Evolutionary conservation across 73 alveolate genomes (phyloP).

Genomic region (Stentor roeselii): DNA sequence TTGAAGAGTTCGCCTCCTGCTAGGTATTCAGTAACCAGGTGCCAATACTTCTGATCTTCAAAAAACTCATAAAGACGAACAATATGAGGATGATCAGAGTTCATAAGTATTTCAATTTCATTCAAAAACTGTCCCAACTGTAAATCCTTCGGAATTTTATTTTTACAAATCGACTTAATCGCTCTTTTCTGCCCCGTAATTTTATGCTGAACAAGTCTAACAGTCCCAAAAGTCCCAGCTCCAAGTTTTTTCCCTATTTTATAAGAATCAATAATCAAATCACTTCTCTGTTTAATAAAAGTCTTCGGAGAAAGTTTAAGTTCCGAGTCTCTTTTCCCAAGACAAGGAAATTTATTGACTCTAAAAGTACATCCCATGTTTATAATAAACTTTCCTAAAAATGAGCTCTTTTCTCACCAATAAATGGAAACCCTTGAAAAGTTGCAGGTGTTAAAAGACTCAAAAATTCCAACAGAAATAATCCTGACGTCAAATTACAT

Average conservation of each 20-base stretch:
- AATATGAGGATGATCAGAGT: slow-evolving; percentile 71
- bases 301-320: background rate
- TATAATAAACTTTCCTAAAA: too few relatives aligned
- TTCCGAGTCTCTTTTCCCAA: background rate
- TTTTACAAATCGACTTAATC: slow-evolving; percentile 1
- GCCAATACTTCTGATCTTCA: slow-evolving; percentile 51
- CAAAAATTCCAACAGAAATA: too few relatives aligned
- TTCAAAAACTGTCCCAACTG: background rate
- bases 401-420: too few relatives aligned
- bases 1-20: slow-evolving; percentile 77
- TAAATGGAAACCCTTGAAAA: too few relatives aligned
- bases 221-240: background rate
- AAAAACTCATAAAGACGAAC: slow-evolving; percentile 61
- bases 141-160: background rate
- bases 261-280: background rate
- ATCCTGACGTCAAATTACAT: too few relatives aligned
- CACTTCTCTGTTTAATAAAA: background rate
- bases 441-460: too few relatives aligned
- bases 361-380: background rate
- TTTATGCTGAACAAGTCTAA: background rate
- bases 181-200: background rate
- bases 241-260: slow-evolving; percentile 4
- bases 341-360: background rate
- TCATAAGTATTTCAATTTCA: background rate
- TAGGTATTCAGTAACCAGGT: slow-evolving; percentile 70